Evolutionary conservation across 148 eudicot species (phyloP), one percentile per base, ranked within the genome.

Genomic region (Camellia lanceoleosa): DNA sequence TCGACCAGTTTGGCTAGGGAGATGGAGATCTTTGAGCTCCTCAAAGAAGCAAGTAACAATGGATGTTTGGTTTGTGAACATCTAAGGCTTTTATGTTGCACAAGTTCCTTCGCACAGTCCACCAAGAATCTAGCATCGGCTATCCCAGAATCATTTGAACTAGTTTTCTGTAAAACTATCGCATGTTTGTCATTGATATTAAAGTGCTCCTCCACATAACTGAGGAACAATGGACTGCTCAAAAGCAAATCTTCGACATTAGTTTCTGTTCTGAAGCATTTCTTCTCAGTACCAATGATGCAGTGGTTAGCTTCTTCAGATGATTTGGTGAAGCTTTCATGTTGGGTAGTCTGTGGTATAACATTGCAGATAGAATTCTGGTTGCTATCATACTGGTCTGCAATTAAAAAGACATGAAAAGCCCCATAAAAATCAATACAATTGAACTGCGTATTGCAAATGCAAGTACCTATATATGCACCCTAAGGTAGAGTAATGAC

Each of bases 71-170:
- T 11, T 67, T 51, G 78, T 42, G 65, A 56, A 14, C 47, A 58
- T 43, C 77, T 80, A 54, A 58, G 73, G 82, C 82, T 86, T 81
- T 80, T 86, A 19, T 55, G 84, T 68, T 87, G 81, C 82, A 91
- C 60, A 68, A 92, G 80, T 76, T 94, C 97, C 56, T 78, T 85
- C 49, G 94, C 94, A 79, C 86, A 88, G 72, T 92, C 98, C 61
- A 89, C 73, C 66, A 90, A 75, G 69, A 92, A 74, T 73, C 78
- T 80, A 18, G 79, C 44, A 67, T 80, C 84, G 15, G 71, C 80
- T 3, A 62, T 42, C 61, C 75, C 89, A 13, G 58, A 8, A 70
- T 74, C 86, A 74, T 55, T 38, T 12, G 66, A 71, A 64, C 38
- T 66, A 19, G n/a, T 54, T 75, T 74, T 38, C 5, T 68, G 19